Base-by-base conservation (phyloP, 768 basidiomycete genomes). In the Lactarius sanguifluus region DNA sequence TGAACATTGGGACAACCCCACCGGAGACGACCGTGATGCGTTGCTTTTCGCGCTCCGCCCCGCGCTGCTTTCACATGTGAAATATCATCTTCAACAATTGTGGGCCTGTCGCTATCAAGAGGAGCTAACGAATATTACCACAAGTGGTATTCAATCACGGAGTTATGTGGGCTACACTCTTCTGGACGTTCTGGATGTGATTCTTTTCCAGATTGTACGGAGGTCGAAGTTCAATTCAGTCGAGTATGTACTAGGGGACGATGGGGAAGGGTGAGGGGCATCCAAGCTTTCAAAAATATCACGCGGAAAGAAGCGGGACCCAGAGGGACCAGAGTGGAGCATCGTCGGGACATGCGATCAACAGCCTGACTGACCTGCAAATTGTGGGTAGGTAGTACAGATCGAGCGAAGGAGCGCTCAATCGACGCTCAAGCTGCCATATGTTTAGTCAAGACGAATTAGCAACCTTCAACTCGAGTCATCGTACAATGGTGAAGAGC, bases 1-100 rank as follows among this genome's bases (percentile, higher is more conserved):
- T 50, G 57, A 57, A 63, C 66, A 67, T 55, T 18, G 40, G 47
- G 52, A 25, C 61, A 67, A 47, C 23, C 38, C 38, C 36, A n/a
- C 50, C 38, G 34, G 64, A 56, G 25, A 41, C 2, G 56, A 41
- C 32, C 41, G 25, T 55, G 36, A 41, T 10, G 57, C 32, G 57
- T 20, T 20, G n/a, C n/a, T 58, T 58, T 58, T 8, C n/a, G 57
- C n/a, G 23, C 32, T 10, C 23, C 25, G 50, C 50, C 50, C 50
- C 50, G 47, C 45, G 45, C n/a, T 10, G 13, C 34, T 55, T 1
- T 18, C 41, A 20, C 63, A 61, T 23, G 59, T 65, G 64, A 61
- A 65, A 55, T 57, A 30, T 5, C 8, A 34, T n/a, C 38, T 4
- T 30, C 7, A 12, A 16, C 5, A 13, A 30, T 15, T 43, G 16